Evolutionary conservation across 2,329 filamentous ascomycete genomes (phyloP), one percentile per base, ranked within the genome.

Genomic region (Phoma sp.): DNA sequence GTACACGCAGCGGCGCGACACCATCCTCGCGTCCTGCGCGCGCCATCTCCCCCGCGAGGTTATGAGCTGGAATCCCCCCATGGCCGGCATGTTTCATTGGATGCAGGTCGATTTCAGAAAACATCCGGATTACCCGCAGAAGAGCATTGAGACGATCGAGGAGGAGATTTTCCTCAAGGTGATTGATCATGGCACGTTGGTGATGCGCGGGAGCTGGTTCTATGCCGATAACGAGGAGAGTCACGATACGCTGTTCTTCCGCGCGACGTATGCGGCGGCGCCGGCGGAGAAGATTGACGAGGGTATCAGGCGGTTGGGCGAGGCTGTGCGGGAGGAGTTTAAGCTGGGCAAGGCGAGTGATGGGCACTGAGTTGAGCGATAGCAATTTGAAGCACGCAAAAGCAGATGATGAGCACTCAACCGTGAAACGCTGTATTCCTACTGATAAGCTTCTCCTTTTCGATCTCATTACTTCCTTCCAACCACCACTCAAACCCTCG

Each of bases 71-170:
- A 84, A 80, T 24, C 84, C 90, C 0, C 93, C 94, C 0, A 84
- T 83, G 53, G 91, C 93, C 1, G 94, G 94, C 72, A 99, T 99
- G 95, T 99, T 99, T 84, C 89, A 91, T 71, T 95, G 91, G 91
- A 78, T 95, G 54, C 81, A 84, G 47, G 78, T 95, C 17, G 83
- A 91, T 64, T 85, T 85, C 67, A 80, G 78, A 19, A 81, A 84
- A 58, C 90, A 94, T 66, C 90, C 90, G 0, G 76, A 84, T 12
- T 81, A 82, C 32, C 72, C 74, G 1, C 77, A 69, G 9, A 73
- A 74, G 61, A 78, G 76, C 43, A 79, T 91, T 41, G 74, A 84
- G 22, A 85, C 74, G 8, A 82, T 99, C 37, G 95, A 99, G 76
- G 88, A 96, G 66, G 86, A 90, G 51, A 92, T 99, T 39, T 98